These are phyloP conservation scores for Calvatia gigantea DNA, from an alignment of 768 basidiomycete genomes.

Conservation along the genomic window DNA sequence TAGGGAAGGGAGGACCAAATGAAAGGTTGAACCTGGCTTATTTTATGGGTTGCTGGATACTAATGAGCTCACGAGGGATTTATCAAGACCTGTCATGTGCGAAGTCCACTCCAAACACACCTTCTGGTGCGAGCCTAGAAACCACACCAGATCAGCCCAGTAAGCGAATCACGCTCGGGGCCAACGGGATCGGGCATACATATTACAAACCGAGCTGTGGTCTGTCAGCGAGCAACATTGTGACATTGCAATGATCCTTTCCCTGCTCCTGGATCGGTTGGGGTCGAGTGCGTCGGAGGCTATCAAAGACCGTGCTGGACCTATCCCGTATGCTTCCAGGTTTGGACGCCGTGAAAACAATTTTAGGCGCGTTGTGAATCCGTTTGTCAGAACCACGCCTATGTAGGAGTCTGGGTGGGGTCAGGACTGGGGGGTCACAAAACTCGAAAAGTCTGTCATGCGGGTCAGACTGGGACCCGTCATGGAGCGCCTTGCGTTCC, in stretches of 20 bases:
- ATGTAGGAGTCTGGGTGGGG: not conserved
- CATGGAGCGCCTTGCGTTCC: no score
- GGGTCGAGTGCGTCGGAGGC: conserved; percentile 28
- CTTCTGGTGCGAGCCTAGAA: not conserved
- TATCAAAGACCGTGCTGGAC: conserved; percentile 26
- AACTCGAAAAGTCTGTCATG: not conserved
- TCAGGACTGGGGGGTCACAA: not conserved
- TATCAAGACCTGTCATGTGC: not conserved
- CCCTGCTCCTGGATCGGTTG: not conserved
- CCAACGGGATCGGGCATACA: not conserved
- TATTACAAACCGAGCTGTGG: not conserved
- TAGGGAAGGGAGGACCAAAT: not conserved
- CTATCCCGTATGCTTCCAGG: conserved; percentile 22
- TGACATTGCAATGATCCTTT: not conserved
- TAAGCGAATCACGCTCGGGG: conserved; percentile 6
- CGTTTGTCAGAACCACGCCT: not conserved
- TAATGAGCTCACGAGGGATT: conserved; percentile 2
- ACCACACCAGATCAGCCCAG: not conserved
- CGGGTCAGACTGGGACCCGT: not conserved
- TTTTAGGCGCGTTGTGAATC: not conserved
- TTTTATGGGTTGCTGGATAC: conserved; percentile 1
- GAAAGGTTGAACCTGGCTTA: not conserved
- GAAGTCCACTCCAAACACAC: not conserved
- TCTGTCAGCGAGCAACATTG: not conserved
- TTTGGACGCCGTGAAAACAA: conserved; percentile 16